Evolutionary conservation across 495 filamentous ascomycete genomes (phyloP), one percentile per base, ranked within the genome.

Genomic region (Talaromyces proteolyticus): DNA sequence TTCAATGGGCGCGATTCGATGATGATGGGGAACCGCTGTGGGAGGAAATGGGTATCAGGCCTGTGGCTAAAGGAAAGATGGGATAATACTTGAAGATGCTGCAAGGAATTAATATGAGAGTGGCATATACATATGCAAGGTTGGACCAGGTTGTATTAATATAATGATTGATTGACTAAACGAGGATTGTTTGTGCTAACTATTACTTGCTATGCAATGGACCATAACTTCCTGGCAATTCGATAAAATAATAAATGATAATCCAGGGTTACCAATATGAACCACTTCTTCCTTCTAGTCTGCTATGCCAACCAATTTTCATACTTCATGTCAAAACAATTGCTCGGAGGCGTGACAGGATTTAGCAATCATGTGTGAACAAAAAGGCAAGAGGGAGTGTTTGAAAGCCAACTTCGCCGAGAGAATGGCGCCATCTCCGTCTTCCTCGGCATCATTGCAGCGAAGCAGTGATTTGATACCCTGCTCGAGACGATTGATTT

Each of bases 1-100:
- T 96, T 55, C 76, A 87, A 50, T 97, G 91, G 91, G 91, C 87
- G 1, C 78, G 86, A 50, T 95, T 96, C 64, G 85, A 93, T 58
- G 83, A 91, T 21, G 85, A 94, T 65, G 92, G 92, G 24, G 79
- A 87, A 61, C 89, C 90, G 0, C 64, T 84, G 11, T 87, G 87
- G 85, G 4, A 49, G 12, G 41, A 50, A n/a, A 50, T 40, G 56
- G 44, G 7, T 57, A 64, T 45, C 20, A 50, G 39, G 65, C 59
- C 14, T 10, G 17, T 16, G 11, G 17, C 22, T 44, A 11, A 16
- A 23, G 42, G 24, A 24, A 16, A 44, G 42, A 44, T 16, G 16
- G 8, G 42, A 24, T 4, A 21, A 3, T 18, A n/a, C n/a, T n/a
- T n/a, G n/a, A n/a, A n/a, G n/a, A n/a, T n/a, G n/a, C n/a, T n/a